Evolutionary conservation across 148 eudicot genomes (phyloP), one percentile per base, ranked within the genome.

Genomic region (Rhododendron henanense): DNA sequence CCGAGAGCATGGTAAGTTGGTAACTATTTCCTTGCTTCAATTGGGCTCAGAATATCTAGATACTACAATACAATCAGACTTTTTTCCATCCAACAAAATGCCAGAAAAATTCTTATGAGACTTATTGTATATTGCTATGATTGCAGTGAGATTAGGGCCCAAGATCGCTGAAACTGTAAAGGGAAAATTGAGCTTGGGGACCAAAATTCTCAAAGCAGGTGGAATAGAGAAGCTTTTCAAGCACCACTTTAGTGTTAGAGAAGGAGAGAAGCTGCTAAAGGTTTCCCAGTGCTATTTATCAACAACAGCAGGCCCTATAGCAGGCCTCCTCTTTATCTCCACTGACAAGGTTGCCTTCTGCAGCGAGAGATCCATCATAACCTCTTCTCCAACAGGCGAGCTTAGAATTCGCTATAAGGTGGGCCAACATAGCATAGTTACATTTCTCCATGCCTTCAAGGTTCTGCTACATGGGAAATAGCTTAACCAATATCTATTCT

Each of bases 291-390:
- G 94, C 83, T 86, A 90, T 61, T 81, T 93, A 57, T 92, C 83
- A 21, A 93, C 96, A 2, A 92, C 91, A 21, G 91, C 92, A 9
- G 94, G 95, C 33, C 91, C 94, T 4, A 89, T 93, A 9, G 85
- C 89, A 2, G 93, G 96, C 25, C 84, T 85, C 47, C 88, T 93
- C 74, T 93, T 93, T 69, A 85, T 93, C 67, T 90, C 96, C 14
- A 88, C 92, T 0, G 86, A 92, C 15, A 91, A 85, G 69, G 76
- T 93, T 25, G 90, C 92, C 9, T 93, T 92, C 57, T 91, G 91
- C 84, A 92, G 92, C 37, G 91, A 92, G 45, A 86, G 84, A 82
- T 74, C 92, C 8, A 87, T 93, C 47, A 89, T 85, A 84, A 57
- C 84, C 84, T 77, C 88, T 2, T 89, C 92, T 25, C 83, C 90